Base-by-base conservation (phyloP, 179 eudicot genomes). In the Silene coronaria region DNA sequence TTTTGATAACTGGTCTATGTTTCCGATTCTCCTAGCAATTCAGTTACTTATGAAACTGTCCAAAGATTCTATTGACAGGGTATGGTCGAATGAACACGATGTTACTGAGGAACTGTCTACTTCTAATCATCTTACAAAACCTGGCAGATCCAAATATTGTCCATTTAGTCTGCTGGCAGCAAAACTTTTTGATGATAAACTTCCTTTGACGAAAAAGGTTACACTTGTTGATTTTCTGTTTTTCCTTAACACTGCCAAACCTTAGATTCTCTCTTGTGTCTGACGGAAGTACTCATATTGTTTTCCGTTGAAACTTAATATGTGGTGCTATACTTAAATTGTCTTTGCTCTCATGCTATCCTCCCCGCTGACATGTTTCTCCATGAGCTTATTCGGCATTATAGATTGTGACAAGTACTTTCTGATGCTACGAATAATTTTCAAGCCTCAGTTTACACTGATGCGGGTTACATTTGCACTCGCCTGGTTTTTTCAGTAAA, bases 121-220 rank as follows among this genome's bases (percentile, higher is more conserved):
- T 38, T 80, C 82, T 32, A 78, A 63, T 73, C 84, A 70, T 66
- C 76, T 70, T 23, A 48, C 21, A 10, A 78, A 55, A 65, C 6
- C 80, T 62, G 74, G 82, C 53, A 66, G 46, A 59, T 70, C 79
- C 23, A 82, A 38, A 74, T 78, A 69, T 70, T 70, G 48, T 53
- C 59, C 82, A 21, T 77, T 85, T 67, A 77, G 80, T 72, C 28
- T 42, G 10, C 60, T 82, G 62, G 78, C 79, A 28, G 64, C 88
- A 22, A 85, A 78, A 72, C 75, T 85, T 51, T 82, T 82, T 70
- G 84, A 85, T 76, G 88, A 85, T 36, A 85, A 67, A 70, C 70
- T 80, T 45, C 74, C 85, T 38, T 34, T 80, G 28, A 85, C 63
- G 64, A 85, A 80, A 67, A 85, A 80, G 85, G 88, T 82, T 57